Evolutionary conservation across 495 filamentous ascomycete species (phyloP), one percentile per base, ranked within the genome.

Genomic region (Jackrogersella multiformis): DNA sequence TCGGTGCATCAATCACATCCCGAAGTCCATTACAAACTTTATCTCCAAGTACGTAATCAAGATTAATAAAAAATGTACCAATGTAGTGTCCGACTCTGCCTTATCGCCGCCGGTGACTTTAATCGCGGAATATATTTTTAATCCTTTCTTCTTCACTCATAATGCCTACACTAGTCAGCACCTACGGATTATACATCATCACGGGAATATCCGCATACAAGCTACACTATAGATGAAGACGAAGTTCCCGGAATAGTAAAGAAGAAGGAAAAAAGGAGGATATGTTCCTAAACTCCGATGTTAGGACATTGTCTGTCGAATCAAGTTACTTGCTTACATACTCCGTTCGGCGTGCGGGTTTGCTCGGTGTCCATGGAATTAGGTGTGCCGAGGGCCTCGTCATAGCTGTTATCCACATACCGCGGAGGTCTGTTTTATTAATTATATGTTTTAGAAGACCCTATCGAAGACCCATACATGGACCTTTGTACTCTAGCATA

Each of bases 251-350:
- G n/a, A n/a, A n/a, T n/a, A n/a, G n/a, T n/a, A n/a, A n/a, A n/a
- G n/a, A n/a, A n/a, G n/a, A n/a, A n/a, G 32, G 44, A 58, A 49
- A 39, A 34, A 38, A 35, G 7, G 56, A 32, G 13, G 49, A 26
- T 56, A 69, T 69, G 58, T 39, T 54, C 57, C 61, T 70, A 61
- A 69, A 61, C 42, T 65, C 67, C 67, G 67, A 32, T n/a, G 26
- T 45, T 21, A 24, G 30, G 56, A 66, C 16, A 15, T 38, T 56
- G 10, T 24, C 44, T 9, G 41, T 58, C 54, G 30, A 49, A 55
- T 59, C 58, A 59, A n/a, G 39, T 59, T 15, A 36, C 8, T 1
- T 38, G 48, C 45, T 42, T 54, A 57, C 53, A 36, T 58, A 53
- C 45, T 44, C 30, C 56, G 20, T 36, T n/a, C 56, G 30, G 28